Evolutionary conservation across 2,329 filamentous ascomycete species (phyloP).

Genomic region (Pestalotiopsis sp.): DNA sequence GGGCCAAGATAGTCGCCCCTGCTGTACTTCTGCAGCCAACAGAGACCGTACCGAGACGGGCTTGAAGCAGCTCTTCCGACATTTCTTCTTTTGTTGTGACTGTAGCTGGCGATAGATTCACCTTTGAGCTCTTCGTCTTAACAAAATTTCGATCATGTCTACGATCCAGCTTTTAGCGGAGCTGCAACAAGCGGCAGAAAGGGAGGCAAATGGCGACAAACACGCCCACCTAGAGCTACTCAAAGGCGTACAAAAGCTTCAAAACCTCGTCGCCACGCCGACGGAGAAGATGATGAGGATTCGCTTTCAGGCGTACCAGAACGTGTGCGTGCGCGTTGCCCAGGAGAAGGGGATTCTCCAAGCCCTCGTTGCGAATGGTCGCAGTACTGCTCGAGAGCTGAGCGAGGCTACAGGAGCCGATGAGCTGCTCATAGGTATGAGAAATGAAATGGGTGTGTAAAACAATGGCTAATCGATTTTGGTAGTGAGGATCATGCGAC

Average conservation of each 20-base stretch:
- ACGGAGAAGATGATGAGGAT: conserved; percentile 2
- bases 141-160: not conserved
- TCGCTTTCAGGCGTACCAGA: conserved; percentile 3
- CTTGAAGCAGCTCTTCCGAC: not conserved
- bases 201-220: conserved; percentile 6
- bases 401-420: not conserved
- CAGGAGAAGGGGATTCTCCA: conserved; percentile 4
- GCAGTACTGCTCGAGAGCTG: not conserved
- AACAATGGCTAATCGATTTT: not conserved
- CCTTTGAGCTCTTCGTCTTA: not conserved
- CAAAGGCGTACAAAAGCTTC: conserved; percentile 1
- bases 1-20: not conserved
- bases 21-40: not conserved
- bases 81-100: not conserved
- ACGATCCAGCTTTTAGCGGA: not conserved
- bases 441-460: too few relatives aligned
- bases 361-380: not conserved
- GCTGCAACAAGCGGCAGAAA: not conserved
- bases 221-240: not conserved
- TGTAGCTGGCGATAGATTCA: not conserved
- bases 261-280: conserved; percentile 1
- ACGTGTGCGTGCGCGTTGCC: not conserved
- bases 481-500: conserved; percentile 2
- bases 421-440: not conserved
- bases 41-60: not conserved